phyloP scores from a whole-genome alignment of 305 asterid genomes.

The Solanum chacoense region DNA sequence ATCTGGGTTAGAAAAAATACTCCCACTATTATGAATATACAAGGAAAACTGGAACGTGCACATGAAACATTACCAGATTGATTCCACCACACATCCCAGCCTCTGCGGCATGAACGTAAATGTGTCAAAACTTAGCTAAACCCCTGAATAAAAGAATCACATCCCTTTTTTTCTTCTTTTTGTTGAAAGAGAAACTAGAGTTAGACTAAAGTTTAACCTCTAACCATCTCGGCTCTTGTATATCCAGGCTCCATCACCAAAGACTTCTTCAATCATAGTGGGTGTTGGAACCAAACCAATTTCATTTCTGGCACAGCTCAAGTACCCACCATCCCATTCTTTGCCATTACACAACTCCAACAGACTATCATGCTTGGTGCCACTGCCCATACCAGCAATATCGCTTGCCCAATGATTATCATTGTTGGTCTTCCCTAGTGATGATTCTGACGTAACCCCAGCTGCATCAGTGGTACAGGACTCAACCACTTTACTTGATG shows the following conservation, averaged over 20 bases:
- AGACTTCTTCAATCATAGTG: slow-evolving; percentile 44
- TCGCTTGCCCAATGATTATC: slow-evolving; percentile 12
- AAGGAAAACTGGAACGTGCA: slow-evolving; percentile 2
- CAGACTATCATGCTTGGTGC: slow-evolving; percentile 7
- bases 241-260: slow-evolving; percentile 32
- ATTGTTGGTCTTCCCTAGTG: slow-evolving; percentile 3
- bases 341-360: slow-evolving; percentile 17
- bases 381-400: slow-evolving; percentile 3
- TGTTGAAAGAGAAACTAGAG: neutral
- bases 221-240: slow-evolving; percentile 17
- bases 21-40: slow-evolving; percentile 2
- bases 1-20: neutral
- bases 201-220: slow-evolving; percentile 1
- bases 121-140: slow-evolving; percentile 2
- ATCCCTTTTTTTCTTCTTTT: neutral
- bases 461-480: neutral
- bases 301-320: slow-evolving; percentile 15
- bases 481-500: neutral
- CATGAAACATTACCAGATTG: slow-evolving; percentile 4
- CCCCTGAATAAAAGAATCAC: neutral
- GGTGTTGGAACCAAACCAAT: slow-evolving; percentile 31
- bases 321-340: slow-evolving; percentile 34
- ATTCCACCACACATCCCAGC: neutral
- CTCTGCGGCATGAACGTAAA: neutral
- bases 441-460: neutral